Base-by-base conservation (phyloP, 257 asterid species). In the Cinchona pubescens region DNA sequence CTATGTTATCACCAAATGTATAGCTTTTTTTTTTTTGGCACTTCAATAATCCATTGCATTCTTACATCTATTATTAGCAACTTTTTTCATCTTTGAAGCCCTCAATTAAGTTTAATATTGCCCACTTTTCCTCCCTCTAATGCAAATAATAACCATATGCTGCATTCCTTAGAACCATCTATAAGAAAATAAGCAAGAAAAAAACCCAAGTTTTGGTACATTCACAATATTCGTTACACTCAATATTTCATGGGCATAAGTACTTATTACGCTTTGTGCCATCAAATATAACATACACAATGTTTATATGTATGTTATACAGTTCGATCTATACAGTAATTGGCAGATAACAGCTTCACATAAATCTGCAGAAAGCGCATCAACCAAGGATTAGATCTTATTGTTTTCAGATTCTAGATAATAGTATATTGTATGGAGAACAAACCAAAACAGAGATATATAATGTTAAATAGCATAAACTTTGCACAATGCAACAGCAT, bases 361-460 rank as follows among this genome's bases (percentile, higher is more conserved):
- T 53, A 53, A 51, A 16, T 37, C 35, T 2, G 75, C 49, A 71
- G 37, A 59, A 10, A 53, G 11, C 37, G 23, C 29, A 53, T 12
- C 37, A 71, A 32, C 46, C 12, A 15, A 48, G 45, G 46, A 30
- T 19, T 7, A 5, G 3, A 48, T 37, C 62, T 69, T 48, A 25
- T 48, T 69, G 40, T 40, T 32, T 69, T 35, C 53, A 71, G 30
- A 71, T 55, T 23, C 2, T 14, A 34, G 21, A 49, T 25, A 63
- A n/a, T n/a, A n/a, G n/a, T n/a, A n/a, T n/a, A n/a, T 59, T 66
- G 71, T 37, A 63, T 49, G 25, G 72, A 71, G 56, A 23, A 29
- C 27, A 29, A 58, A 65, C 43, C 8, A 67, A 8, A 34, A 14
- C 29, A 4, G 16, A 63, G 43, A n/a, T 10, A 40, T 43, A 21